A percentile compares a stretch with the other conserved stretches of the same genome.
Evolutionary conservation across 23 red algal species (phyloP).

Genomic region (Porphyridium purpureum): DNA sequence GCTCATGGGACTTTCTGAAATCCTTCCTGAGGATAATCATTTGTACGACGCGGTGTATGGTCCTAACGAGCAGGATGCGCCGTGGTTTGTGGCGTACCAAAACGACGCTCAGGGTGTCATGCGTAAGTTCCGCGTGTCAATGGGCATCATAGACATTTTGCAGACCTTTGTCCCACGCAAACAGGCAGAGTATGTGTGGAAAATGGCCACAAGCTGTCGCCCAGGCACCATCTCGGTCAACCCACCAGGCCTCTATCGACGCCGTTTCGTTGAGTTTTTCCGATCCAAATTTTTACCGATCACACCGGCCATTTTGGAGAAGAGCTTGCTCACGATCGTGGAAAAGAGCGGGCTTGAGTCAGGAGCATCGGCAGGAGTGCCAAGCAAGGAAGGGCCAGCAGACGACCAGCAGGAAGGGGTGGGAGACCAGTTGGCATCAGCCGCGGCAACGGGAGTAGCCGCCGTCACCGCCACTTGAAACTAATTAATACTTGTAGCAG

Average conservation of each 20-base stretch:
- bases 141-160: constrained; percentile 83
- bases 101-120: constrained; percentile 7
- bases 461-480: too few species aligned
- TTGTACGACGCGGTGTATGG: constrained; percentile 26
- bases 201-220: too few species aligned
- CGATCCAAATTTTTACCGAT: constrained; percentile 28
- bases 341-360: too few species aligned
- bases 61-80: constrained; percentile 26
- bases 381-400: too few species aligned
- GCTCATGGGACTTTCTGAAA: constrained; percentile 60
- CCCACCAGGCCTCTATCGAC: constrained; percentile 34
- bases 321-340: too few species aligned
- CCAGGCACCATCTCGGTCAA: too few species aligned
- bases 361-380: too few species aligned
- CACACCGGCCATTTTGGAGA: too few species aligned
- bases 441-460: too few species aligned
- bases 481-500: too few species aligned
- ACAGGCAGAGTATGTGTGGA: constrained; percentile 47
- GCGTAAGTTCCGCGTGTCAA: constrained; percentile 22
- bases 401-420: too few species aligned
- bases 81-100: constrained; percentile 39
- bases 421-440: too few species aligned
- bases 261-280: constrained; percentile 41
- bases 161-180: constrained; percentile 53
- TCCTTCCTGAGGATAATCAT: constrained; percentile 27